A percentile compares a stretch with the other conserved stretches of the same genome.
phyloP scores from a whole-genome alignment of 768 basidiomycete species.

The Pleurotus giganteus region DNA sequence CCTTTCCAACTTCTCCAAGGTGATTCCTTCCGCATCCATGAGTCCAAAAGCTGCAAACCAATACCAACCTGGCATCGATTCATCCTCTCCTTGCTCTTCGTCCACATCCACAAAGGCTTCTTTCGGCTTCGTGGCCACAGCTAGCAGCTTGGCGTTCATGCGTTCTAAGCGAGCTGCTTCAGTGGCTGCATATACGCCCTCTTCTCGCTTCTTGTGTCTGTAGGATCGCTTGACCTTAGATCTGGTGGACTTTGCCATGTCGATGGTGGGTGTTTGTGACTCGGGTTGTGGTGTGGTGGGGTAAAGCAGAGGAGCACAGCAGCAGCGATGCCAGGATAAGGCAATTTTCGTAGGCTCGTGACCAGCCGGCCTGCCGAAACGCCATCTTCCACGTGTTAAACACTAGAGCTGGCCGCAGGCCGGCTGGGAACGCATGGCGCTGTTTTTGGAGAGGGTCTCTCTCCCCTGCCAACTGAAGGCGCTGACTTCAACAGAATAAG shows the following conservation, averaged over 20 bases:
- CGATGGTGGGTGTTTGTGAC: neutral
- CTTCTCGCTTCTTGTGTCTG: constrained; percentile 74
- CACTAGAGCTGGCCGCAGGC: no score
- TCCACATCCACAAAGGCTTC: constrained; percentile 32
- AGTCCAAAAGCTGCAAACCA: constrained; percentile 55
- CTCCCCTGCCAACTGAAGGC: no score
- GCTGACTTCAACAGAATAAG: no score
- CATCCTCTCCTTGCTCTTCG: constrained; percentile 32
- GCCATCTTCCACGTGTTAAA: no score
- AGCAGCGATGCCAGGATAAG: no score
- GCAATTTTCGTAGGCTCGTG: no score
- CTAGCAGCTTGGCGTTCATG: constrained; percentile 62
- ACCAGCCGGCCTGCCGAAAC: no score
- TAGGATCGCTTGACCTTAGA: constrained; percentile 80
- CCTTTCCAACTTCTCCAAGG: constrained; percentile 43
- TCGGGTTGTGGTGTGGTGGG: neutral
- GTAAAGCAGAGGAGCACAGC: no score
- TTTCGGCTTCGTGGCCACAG: constrained; percentile 40
- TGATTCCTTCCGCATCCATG: constrained; percentile 58
- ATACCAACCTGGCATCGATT: constrained; percentile 65
- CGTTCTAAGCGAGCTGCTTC: constrained; percentile 77
- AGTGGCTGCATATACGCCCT: constrained; percentile 71
- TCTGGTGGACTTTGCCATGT: constrained; percentile 82
- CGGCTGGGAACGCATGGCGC: no score
- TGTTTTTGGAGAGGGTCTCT: no score